Conservation (phyloP, 139 green algal genomes). For the Diplosphaera chodatii region DNA sequence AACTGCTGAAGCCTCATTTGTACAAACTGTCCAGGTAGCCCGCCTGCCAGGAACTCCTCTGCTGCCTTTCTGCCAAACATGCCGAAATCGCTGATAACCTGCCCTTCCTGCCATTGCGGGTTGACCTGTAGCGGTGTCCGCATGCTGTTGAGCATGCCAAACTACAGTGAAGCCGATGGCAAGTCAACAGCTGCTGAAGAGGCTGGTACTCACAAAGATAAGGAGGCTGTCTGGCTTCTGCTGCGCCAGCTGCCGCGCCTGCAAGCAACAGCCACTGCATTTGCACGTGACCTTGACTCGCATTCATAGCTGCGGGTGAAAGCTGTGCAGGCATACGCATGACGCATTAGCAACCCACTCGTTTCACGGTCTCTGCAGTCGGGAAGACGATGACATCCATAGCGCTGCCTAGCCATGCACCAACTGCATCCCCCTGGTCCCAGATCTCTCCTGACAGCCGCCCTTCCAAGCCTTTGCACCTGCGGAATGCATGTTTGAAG, state of each 20-base stretch:
- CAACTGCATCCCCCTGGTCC: constrained; percentile 78
- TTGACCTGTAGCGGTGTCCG: constrained; percentile 51
- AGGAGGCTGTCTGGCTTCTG: constrained; percentile 33
- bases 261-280: background rate
- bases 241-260: constrained; percentile 22
- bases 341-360: constrained; percentile 27
- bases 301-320: too few relatives aligned
- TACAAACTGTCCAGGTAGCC: constrained; percentile 28
- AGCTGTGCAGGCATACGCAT: too few relatives aligned
- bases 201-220: constrained; percentile 31
- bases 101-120: constrained; percentile 59
- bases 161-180: too few relatives aligned
- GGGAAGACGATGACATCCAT: constrained; percentile 74
- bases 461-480: constrained; percentile 34
- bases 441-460: constrained; percentile 48
- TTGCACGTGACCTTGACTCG: background rate
- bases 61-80: constrained; percentile 22
- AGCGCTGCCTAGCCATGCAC: constrained; percentile 49
- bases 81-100: constrained; percentile 47
- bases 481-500: too few relatives aligned
- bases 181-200: too few relatives aligned
- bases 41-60: background rate
- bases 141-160: too few relatives aligned
- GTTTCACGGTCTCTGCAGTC: constrained; percentile 52
- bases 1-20: too few relatives aligned